Conservation (phyloP, 345 rosid species). For the Boechera divaricarpa region DNA sequence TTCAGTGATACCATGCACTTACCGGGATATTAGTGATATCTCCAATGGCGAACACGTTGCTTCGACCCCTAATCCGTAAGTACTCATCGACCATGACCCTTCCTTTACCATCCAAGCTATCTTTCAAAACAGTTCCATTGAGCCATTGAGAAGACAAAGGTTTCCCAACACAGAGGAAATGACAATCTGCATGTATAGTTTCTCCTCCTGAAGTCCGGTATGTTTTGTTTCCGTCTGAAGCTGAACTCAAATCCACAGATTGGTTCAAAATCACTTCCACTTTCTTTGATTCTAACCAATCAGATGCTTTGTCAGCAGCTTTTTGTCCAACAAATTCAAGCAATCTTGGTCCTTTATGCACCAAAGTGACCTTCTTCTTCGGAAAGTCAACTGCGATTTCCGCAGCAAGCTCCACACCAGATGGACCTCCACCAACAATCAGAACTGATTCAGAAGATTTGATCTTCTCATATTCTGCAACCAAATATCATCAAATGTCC, state of each 20-base stretch:
- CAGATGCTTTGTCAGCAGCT: conserved; percentile 66
- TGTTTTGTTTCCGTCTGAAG: conserved; percentile 48
- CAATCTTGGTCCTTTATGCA: conserved; percentile 79
- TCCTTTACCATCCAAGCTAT: conserved; percentile 63
- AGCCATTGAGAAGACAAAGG: conserved; percentile 80
- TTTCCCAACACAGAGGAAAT: conserved; percentile 71
- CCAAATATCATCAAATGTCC: not conserved
- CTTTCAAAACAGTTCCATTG: conserved; percentile 54
- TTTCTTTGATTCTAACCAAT: conserved; percentile 74
- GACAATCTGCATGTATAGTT: conserved; percentile 71
- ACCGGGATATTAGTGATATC: conserved; percentile 76
- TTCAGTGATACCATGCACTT: conserved; percentile 39
- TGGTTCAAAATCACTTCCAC: conserved; percentile 76
- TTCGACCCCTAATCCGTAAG: conserved; percentile 60
- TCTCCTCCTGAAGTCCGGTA: conserved; percentile 70
- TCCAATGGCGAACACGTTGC: conserved; percentile 72
- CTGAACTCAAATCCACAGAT: conserved; percentile 62
- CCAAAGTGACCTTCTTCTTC: conserved; percentile 73
- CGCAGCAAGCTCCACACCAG: conserved; percentile 94
- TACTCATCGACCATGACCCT: conserved; percentile 74
- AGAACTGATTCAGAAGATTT: conserved; percentile 70
- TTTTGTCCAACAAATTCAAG: conserved; percentile 77
- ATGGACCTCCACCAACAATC: conserved; percentile 93
- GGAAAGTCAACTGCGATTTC: conserved; percentile 88
- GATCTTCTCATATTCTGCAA: conserved; percentile 76